Evolutionary conservation across 257 asterid genomes (phyloP), one percentile per base, ranked within the genome.

Genomic region (Solanum etuberosum): DNA sequence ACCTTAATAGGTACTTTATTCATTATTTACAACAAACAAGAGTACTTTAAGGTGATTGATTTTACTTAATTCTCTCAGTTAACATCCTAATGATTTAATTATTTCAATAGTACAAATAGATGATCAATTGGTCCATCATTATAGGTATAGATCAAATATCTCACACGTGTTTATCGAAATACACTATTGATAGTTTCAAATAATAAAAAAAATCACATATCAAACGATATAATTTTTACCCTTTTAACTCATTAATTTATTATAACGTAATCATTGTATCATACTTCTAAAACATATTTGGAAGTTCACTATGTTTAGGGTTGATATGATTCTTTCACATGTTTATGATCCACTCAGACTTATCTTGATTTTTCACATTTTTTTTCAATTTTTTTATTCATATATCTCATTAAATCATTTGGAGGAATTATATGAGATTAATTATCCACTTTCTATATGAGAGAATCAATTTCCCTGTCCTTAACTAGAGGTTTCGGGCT

Each of bases 401-500:
- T 46, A 5, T 0, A 27, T 67, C 9, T 13, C 5, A 67, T 27
- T 3, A 67, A 67, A 5, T 65, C 0, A 5, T 27, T 65, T 27
- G 20, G 27, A 13, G 27, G 31, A 25, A 25, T 27, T 5, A 6
- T 12, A 27, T 11, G 0, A n/a, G 7, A 63, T 63, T 63, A 63
- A 10, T 63, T 63, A 63, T 63, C 35, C 12, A 27, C 9, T 2
- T 25, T 65, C 3, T 65, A 25, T 25, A 65, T 65, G 35, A 65
- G 20, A 65, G 31, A 27, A 65, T 12, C 5, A 63, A n/a, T 63
- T 63, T 59, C 7, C n/a, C n/a, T n/a, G n/a, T n/a, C 2, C 2
- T 46, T 13, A 5, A 46, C 1, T 1, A 14, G 4, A 42, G 4
- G 1, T 42, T 0, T 42, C 0, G 1, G 14, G 0, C 4, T 42